Conservation (phyloP, 345 rosid genomes). For the Hibiscus trionum region DNA sequence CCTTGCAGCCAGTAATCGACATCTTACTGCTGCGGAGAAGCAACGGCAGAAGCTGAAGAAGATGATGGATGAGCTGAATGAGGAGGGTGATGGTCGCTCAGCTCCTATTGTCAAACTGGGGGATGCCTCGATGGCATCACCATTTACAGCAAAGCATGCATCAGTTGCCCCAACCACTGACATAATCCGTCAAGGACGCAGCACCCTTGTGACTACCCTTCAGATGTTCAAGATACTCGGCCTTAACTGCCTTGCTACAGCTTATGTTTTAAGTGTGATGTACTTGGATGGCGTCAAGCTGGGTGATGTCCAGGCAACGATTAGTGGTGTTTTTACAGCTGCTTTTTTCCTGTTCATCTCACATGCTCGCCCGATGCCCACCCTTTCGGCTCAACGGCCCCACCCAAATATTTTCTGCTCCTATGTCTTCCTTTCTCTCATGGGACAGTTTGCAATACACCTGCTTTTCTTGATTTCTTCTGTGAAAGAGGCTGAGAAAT, state of each 20-base stretch:
- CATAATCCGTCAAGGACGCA: slow-evolving; percentile 96
- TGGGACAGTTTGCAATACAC: slow-evolving; percentile 92
- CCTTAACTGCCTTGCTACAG: slow-evolving; percentile 97
- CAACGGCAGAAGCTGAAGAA: slow-evolving; percentile 78
- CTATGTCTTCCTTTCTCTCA: slow-evolving; percentile 84
- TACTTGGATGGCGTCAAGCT: slow-evolving; percentile 97
- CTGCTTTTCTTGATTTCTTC: slow-evolving; percentile 66
- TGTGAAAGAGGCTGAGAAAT: slow-evolving; percentile 78
- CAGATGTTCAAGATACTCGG: slow-evolving; percentile 99
- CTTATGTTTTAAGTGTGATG: slow-evolving; percentile 95
- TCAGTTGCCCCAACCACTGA: slow-evolving; percentile 92
- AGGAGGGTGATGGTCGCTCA: slow-evolving; percentile 73
- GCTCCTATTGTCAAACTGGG: slow-evolving; percentile 95
- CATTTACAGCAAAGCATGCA: slow-evolving; percentile 96
- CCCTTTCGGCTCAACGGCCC: slow-evolving; percentile 75
- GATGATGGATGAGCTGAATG: slow-evolving; percentile 85
- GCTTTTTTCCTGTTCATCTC: slow-evolving; percentile 94
- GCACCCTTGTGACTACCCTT: slow-evolving; percentile 90
- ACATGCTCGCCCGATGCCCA: slow-evolving; percentile 84
- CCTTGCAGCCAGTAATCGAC: slow-evolving; percentile 45
- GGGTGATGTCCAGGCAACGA: slow-evolving; percentile 95
- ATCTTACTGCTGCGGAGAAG: slow-evolving; percentile 64
- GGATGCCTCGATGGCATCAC: slow-evolving; percentile 99
- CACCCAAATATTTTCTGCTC: slow-evolving; percentile 83
- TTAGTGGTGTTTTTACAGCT: slow-evolving; percentile 91